These are phyloP conservation scores for Blastobotrys niveus DNA, from an alignment of 1,139 yeast genomes.

Conservation along the genomic window DNA sequence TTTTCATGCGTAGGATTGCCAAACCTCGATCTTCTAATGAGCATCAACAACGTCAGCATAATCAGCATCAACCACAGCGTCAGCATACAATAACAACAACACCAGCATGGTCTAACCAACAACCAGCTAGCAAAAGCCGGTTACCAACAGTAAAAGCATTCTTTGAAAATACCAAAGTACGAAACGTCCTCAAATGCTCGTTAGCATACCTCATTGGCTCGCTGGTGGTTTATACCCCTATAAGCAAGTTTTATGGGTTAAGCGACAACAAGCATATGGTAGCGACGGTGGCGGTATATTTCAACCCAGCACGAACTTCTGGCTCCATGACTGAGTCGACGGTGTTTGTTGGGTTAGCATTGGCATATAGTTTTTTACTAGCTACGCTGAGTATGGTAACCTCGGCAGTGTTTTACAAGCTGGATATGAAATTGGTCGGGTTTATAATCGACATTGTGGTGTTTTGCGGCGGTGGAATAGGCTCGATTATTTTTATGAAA, in stretches of 20 bases:
- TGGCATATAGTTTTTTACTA: constrained; percentile 51
- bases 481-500: constrained; percentile 62
- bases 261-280: constrained; percentile 76
- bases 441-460: constrained; percentile 50
- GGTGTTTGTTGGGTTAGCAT: constrained; percentile 51
- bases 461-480: constrained; percentile 53
- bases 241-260: constrained; percentile 55
- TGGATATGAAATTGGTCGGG: constrained; percentile 49
- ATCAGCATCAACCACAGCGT: no score
- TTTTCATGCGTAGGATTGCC: no score
- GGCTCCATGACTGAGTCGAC: constrained; percentile 79
- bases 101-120: background rate
- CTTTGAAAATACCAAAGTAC: constrained; percentile 14
- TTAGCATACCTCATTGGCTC: constrained; percentile 70
- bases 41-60: no score
- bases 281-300: constrained; percentile 78
- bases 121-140: background rate
- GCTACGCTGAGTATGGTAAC: constrained; percentile 51
- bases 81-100: background rate
- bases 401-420: constrained; percentile 44
- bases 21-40: no score
- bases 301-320: constrained; percentile 73
- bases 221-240: constrained; percentile 62
- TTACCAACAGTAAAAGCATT: constrained; percentile 9
- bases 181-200: constrained; percentile 52